phyloP scores from a whole-genome alignment of 176 grass and related monocot species.

The Eragrostis nindensis region DNA sequence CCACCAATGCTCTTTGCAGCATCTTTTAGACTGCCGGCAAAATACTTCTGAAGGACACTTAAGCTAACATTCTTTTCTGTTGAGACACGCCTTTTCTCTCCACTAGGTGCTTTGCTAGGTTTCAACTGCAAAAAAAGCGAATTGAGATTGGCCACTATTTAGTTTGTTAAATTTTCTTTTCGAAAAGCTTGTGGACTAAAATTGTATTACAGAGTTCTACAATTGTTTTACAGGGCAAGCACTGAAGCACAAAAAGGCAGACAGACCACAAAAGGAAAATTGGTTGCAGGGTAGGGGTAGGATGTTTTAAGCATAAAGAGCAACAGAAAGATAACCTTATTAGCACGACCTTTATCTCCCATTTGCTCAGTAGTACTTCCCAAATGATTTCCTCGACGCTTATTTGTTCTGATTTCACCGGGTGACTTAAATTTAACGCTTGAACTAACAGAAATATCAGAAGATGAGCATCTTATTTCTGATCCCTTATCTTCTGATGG shows the following conservation, averaged over 20 bases:
- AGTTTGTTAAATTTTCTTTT: not conserved
- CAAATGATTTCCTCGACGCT: constrained; percentile 12
- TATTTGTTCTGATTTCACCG: no score
- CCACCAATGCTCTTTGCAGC: constrained; percentile 80
- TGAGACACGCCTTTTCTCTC: no score
- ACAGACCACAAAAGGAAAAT: no score
- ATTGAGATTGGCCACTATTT: constrained; percentile 9
- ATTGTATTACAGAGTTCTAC: no score
- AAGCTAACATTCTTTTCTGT: not conserved
- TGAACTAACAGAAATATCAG: constrained; percentile 14
- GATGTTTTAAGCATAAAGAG: not conserved
- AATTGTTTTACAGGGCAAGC: no score
- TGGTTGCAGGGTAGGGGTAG: not conserved
- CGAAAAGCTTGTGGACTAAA: no score
- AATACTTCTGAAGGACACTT: constrained; percentile 59
- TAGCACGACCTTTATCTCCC: constrained; percentile 2
- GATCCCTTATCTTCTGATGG: constrained; percentile 6
- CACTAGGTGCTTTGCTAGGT: not conserved
- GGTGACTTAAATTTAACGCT: not conserved
- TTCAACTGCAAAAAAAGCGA: constrained; percentile 41
- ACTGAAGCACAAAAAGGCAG: no score
- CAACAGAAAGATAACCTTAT: not conserved
- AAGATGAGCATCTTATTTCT: not conserved
- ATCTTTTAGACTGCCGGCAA: constrained; percentile 76
- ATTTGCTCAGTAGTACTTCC: not conserved